phyloP scores from a whole-genome alignment of 768 basidiomycete species.

The Hypholoma fasciculare region DNA sequence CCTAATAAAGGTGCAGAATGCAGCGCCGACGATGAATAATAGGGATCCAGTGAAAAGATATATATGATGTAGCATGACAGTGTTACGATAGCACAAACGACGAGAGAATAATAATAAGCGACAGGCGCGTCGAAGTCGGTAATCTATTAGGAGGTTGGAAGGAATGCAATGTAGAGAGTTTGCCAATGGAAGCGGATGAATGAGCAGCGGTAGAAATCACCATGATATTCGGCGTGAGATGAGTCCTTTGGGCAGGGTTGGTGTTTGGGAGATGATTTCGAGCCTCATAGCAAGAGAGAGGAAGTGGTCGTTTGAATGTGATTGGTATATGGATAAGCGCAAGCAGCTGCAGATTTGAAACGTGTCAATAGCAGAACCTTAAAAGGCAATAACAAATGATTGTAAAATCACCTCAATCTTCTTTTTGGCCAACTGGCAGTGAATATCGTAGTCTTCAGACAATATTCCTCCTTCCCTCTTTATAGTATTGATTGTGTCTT shows the following conservation, averaged over 20 bases:
- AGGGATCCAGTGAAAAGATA: slow-evolving; percentile 11
- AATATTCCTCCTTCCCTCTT: not conserved
- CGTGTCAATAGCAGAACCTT: not conserved
- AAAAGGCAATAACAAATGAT: not conserved
- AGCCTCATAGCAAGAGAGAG: no score
- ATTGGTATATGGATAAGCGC: not conserved
- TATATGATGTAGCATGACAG: slow-evolving; percentile 34
- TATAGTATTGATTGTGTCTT: slow-evolving; percentile 9
- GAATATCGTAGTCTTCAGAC: slow-evolving; percentile 9
- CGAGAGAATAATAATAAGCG: slow-evolving; percentile 13
- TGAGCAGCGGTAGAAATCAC: not conserved
- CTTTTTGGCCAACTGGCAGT: slow-evolving; percentile 26
- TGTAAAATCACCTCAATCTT: slow-evolving; percentile 28
- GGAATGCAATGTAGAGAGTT: slow-evolving; percentile 7
- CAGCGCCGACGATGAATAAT: not conserved
- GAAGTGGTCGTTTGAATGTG: slow-evolving; percentile 7
- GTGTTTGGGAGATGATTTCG: no score
- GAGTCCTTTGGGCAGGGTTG: not conserved
- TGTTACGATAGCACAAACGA: slow-evolving; percentile 40
- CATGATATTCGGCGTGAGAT: not conserved
- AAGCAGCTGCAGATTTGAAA: not conserved
- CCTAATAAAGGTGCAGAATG: not conserved
- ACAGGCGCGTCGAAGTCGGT: slow-evolving; percentile 7
- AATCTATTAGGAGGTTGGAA: slow-evolving; percentile 19
- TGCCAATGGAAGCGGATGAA: slow-evolving; percentile 3